Base-by-base conservation (phyloP, 2,329 filamentous ascomycete species). In the Herpomyces periplanetae region DNA sequence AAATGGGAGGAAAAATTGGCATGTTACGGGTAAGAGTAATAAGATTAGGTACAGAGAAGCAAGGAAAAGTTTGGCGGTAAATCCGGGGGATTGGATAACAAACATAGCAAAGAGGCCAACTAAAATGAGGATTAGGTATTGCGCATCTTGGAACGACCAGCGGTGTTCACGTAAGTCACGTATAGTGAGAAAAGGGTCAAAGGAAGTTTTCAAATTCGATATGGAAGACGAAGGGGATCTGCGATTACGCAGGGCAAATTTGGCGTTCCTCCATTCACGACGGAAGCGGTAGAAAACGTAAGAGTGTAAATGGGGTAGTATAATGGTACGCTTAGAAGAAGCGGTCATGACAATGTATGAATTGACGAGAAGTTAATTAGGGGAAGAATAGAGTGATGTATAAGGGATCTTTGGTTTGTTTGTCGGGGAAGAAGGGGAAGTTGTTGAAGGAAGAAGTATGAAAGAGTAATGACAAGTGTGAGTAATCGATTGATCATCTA, bases 1-100 rank as follows among this genome's bases (percentile, higher is more conserved):
- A 20, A 71, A 71, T 5, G 75, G 73, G 16, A 87, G 46, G 35
- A 87, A 69, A 38, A 88, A 85, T 37, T 91, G 75, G 26, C 68
- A 52, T 3, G 73, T 84, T 19, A 68, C 50, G 4, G 75, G 75
- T 37, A 87, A 51, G 17, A 75, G 44, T 15, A 85, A 44, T 13
- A 71, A 54, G 27, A 56, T 44, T 23, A 62, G 44, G 24, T 73
- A 47, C 20, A 54, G 44, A 2, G 59, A 47, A 7, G 68, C 49
- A 16, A 62, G 53, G 18, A 57, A 48, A 2, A 61, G 59, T 49
- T 87, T 88, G 26, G 62, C 41, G 21, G 75, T 37, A 0, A 69
- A 63, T 1, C 69, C 69, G 1, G 69, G 57, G 6, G 45, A 51
- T 26, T 73, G 63, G 25, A 75, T 68, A 26, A 88, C 57, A 30